A percentile compares a stretch with the other conserved stretches of the same genome.
These are phyloP conservation scores for Plectosphaerella plurivora DNA, from an alignment of 2,329 filamentous ascomycete genomes.

Conservation along the genomic window DNA sequence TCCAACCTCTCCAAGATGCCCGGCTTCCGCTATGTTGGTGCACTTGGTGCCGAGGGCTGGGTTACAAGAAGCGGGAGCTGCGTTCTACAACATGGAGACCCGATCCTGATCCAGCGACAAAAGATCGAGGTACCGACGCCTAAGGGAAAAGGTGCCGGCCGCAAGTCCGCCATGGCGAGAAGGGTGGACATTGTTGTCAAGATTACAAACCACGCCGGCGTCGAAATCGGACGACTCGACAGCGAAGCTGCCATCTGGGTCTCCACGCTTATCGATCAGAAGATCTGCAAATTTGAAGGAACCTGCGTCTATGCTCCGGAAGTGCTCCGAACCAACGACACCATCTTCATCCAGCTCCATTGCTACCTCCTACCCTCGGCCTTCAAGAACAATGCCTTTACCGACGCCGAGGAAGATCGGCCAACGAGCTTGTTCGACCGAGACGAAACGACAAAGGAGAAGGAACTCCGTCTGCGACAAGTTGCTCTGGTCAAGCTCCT, in stretches of 20 bases:
- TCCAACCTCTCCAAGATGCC: constrained; percentile 22
- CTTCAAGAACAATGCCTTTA: constrained; percentile 62
- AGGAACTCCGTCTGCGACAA: constrained; percentile 76
- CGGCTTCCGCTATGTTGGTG: constrained; percentile 70
- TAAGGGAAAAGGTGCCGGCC: constrained; percentile 23
- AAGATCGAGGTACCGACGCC: constrained; percentile 62
- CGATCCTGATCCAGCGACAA: constrained; percentile 81
- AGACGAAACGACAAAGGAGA: constrained; percentile 81
- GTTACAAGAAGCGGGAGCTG: constrained; percentile 76
- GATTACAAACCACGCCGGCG: constrained; percentile 74
- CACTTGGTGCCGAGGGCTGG: constrained; percentile 90
- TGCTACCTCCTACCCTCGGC: constrained; percentile 72
- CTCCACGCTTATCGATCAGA: constrained; percentile 85
- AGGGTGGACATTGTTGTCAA: constrained; percentile 84
- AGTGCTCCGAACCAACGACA: constrained; percentile 81
- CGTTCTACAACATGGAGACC: constrained; percentile 74
- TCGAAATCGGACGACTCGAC: constrained; percentile 81
- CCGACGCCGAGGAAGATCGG: constrained; percentile 60
- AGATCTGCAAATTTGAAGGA: constrained; percentile 81
- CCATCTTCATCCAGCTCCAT: constrained; percentile 82
- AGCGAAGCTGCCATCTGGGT: constrained; percentile 90
- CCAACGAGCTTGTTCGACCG: constrained; percentile 74
- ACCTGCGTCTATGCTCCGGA: constrained; percentile 88
- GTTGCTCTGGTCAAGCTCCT: constrained; percentile 85
- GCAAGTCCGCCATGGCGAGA: constrained; percentile 24